Percentiles rank a stretch among this genome's conserved stretches.
These are phyloP conservation scores for Alternaria ventricosa DNA, from an alignment of 2,329 filamentous ascomycete genomes.

Conservation along the genomic window DNA sequence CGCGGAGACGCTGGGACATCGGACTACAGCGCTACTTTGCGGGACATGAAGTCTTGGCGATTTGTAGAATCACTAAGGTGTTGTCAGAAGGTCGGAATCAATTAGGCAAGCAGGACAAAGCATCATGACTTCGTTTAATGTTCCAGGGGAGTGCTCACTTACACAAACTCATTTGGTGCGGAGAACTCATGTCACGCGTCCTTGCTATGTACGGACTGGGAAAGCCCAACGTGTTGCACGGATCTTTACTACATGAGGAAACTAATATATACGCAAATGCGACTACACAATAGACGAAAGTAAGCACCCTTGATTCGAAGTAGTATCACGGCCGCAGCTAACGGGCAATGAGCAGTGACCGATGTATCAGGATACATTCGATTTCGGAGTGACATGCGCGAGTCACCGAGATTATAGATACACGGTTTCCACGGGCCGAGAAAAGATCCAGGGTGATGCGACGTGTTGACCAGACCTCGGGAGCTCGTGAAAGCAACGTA, in stretches of 20 bases:
- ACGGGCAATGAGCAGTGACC: neutral
- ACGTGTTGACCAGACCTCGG: neutral
- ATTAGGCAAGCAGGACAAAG: neutral
- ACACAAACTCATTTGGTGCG: conserved; percentile 1
- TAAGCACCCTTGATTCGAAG: neutral
- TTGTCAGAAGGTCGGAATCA: conserved; percentile 4
- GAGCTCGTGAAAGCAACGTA: neutral
- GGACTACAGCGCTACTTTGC: neutral
- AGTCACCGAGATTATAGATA: neutral
- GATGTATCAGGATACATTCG: neutral
- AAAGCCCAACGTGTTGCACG: neutral
- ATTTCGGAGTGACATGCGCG: neutral
- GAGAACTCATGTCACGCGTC: neutral
- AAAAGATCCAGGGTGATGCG: conserved; percentile 3
- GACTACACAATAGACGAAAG: neutral
- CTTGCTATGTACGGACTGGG: neutral
- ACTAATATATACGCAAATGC: neutral
- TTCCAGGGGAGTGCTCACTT: neutral
- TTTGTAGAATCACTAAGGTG: conserved; percentile 2
- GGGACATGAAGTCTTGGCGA: conserved; percentile 8
- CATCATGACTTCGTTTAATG: neutral
- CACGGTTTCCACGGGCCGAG: neutral
- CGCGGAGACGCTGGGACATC: neutral
- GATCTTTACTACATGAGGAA: neutral
- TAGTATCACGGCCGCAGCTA: neutral